Conservation (phyloP, 768 basidiomycete genomes). For the Tylopilus intermedius region DNA sequence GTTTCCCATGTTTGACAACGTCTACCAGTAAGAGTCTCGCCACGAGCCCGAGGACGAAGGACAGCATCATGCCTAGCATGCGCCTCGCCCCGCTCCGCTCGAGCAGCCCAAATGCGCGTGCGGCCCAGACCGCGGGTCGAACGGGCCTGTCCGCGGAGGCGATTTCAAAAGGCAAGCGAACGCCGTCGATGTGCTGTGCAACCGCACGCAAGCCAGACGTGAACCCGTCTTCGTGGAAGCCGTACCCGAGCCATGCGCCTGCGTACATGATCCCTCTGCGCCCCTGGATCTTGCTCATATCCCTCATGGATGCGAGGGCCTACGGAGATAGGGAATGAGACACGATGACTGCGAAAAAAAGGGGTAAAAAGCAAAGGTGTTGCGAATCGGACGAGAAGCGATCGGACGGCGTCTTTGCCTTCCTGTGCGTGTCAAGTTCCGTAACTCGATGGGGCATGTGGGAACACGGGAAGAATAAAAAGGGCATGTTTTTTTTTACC, state of each 20-base stretch:
- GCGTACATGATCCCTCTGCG: conserved; percentile 56
- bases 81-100: conserved; percentile 33
- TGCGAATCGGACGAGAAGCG: background rate
- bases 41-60: conserved; percentile 5
- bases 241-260: conserved; percentile 71
- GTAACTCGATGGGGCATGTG: background rate
- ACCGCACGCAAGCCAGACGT: conserved; percentile 38
- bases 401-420: background rate
- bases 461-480: background rate
- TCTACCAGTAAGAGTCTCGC: conserved; percentile 1
- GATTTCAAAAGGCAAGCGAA: conserved; percentile 42
- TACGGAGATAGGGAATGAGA: conserved; percentile 10
- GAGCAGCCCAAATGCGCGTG: conserved; percentile 36
- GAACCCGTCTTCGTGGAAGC: conserved; percentile 82
- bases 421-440: background rate
- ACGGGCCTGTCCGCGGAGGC: conserved; percentile 33
- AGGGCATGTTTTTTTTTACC: conserved; percentile 25
- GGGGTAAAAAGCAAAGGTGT: too few species aligned
- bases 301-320: conserved; percentile 52
- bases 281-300: conserved; percentile 57
- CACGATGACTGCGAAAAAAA: background rate
- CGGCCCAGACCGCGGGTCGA: conserved; percentile 20
- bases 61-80: conserved; percentile 28
- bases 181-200: conserved; percentile 24
- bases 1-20: background rate